Evolutionary conservation across 352 stramenopile genomes (phyloP).

Genomic region (Phytopythium litorale): DNA sequence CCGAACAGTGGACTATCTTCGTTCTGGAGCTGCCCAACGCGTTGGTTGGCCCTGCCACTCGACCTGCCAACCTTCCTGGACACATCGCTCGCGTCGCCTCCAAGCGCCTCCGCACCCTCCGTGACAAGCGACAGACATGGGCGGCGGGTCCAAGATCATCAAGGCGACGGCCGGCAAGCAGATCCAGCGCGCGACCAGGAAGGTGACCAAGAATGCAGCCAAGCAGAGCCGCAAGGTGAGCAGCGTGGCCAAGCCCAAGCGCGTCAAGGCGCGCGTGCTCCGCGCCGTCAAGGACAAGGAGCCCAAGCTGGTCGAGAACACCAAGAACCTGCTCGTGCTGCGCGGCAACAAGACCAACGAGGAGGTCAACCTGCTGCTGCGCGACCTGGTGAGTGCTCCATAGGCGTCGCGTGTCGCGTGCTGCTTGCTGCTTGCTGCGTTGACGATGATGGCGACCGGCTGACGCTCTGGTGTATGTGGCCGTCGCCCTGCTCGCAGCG

Average conservation of each 20-base stretch:
- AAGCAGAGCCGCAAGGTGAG: slow-evolving; percentile 76
- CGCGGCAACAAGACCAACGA: slow-evolving; percentile 89
- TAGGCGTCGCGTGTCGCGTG: too few relatives aligned
- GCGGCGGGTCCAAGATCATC: slow-evolving; percentile 57
- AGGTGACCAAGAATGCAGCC: slow-evolving; percentile 57
- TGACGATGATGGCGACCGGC: neutral
- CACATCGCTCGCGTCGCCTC: neutral
- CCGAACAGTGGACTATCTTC: slow-evolving; percentile 2
- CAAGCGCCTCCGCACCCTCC: too few relatives aligned
- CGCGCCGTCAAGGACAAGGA: slow-evolving; percentile 86
- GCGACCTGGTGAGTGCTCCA: slow-evolving; percentile 54
- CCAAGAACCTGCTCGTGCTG: slow-evolving; percentile 88
- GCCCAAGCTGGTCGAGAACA: slow-evolving; percentile 91
- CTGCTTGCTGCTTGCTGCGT: neutral
- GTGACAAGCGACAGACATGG: slow-evolving; percentile 35
- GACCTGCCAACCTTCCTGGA: neutral
- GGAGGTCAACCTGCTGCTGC: slow-evolving; percentile 74
- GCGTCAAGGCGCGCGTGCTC: slow-evolving; percentile 74
- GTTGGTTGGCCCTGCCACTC: slow-evolving; percentile 1
- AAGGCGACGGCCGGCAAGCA: slow-evolving; percentile 70
- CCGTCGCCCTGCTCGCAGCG: slow-evolving; percentile 26
- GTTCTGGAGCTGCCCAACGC: neutral
- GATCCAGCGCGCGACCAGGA: slow-evolving; percentile 55
- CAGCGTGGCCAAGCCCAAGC: slow-evolving; percentile 70
- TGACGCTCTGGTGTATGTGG: neutral